Conservation (phyloP, 768 basidiomycete genomes). For the Leccinum aurantiacum region DNA sequence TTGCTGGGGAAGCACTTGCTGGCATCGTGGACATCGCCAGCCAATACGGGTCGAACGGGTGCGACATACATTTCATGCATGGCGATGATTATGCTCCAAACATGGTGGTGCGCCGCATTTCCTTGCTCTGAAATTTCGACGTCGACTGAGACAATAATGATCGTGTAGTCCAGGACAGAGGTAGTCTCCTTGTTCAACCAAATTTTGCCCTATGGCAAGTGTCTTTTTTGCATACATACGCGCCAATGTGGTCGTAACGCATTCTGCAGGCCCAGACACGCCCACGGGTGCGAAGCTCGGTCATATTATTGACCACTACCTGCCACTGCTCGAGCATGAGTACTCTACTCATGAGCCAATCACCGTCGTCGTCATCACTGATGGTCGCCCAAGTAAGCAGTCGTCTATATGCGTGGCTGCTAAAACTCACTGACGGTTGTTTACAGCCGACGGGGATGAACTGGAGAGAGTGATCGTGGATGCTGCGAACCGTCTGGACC, state of each 20-base stretch:
- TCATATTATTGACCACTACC: slow-evolving; percentile 38
- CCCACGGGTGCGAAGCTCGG: no score
- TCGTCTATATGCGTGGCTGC: not conserved
- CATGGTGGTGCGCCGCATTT: slow-evolving; percentile 18
- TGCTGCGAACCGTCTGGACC: slow-evolving; percentile 40
- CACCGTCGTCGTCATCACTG: slow-evolving; percentile 38
- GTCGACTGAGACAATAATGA: not conserved
- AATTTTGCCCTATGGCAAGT: slow-evolving; percentile 23
- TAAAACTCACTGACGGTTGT: not conserved
- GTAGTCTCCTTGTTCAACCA: slow-evolving; percentile 28
- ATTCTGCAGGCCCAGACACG: slow-evolving; percentile 32
- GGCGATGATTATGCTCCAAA: slow-evolving; percentile 28
- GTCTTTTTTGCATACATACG: not conserved
- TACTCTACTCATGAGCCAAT: slow-evolving; percentile 36
- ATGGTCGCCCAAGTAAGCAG: slow-evolving; percentile 40
- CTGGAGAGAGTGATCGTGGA: slow-evolving; percentile 34
- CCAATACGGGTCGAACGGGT: slow-evolving; percentile 37
- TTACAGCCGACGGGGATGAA: slow-evolving; percentile 29
- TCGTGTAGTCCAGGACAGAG: slow-evolving; percentile 21
- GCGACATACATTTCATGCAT: slow-evolving; percentile 46
- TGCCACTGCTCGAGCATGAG: slow-evolving; percentile 33
- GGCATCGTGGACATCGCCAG: slow-evolving; percentile 40
- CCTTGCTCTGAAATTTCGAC: not conserved
- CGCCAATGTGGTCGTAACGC: not conserved
- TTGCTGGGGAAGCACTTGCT: slow-evolving; percentile 41